phyloP scores from a whole-genome alignment of 257 asterid genomes.

The Plantago major region DNA sequence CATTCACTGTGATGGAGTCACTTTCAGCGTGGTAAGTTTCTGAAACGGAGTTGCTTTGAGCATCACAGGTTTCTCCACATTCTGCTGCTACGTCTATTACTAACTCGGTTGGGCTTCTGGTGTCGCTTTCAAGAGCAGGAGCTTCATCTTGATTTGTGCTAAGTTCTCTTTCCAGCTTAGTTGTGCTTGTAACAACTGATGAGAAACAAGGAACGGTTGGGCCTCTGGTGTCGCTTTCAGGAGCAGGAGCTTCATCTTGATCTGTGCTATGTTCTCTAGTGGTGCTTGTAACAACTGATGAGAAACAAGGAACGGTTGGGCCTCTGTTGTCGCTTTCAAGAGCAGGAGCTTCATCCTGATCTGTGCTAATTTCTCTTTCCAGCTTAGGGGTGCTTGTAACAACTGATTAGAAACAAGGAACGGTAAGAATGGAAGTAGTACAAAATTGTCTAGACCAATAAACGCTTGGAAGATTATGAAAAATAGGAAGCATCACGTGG shows the following conservation, averaged over 20 bases:
- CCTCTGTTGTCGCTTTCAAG: slow-evolving; percentile 21
- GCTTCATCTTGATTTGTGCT: slow-evolving; percentile 28
- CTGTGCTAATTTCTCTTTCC: slow-evolving; percentile 21
- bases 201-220: slow-evolving; percentile 14
- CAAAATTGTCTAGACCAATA: slow-evolving; percentile 5
- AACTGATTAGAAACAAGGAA: slow-evolving; percentile 25
- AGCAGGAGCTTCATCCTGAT: slow-evolving; percentile 29
- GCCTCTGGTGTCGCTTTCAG: slow-evolving; percentile 21
- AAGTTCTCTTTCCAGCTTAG: slow-evolving; percentile 17
- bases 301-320: slow-evolving; percentile 11
- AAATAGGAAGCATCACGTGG: neutral
- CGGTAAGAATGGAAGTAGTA: slow-evolving; percentile 3
- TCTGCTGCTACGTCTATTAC: slow-evolving; percentile 19
- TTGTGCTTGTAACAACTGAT: slow-evolving; percentile 27
- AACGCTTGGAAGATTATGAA: neutral
- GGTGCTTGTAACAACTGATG: slow-evolving; percentile 29
- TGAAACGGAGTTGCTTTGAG: slow-evolving; percentile 22
- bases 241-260: slow-evolving; percentile 28
- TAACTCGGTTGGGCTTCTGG: slow-evolving; percentile 9
- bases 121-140: slow-evolving; percentile 25
- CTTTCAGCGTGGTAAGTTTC: slow-evolving; percentile 25
- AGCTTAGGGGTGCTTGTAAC: slow-evolving; percentile 20
- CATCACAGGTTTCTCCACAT: slow-evolving; percentile 20
- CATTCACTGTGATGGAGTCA: slow-evolving; percentile 25
- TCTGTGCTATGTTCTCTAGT: slow-evolving; percentile 24